Evolutionary conservation across 371 early-diverging fungal species (phyloP), one percentile per base, ranked within the genome.

Genomic region (Parasitella parasitica): DNA sequence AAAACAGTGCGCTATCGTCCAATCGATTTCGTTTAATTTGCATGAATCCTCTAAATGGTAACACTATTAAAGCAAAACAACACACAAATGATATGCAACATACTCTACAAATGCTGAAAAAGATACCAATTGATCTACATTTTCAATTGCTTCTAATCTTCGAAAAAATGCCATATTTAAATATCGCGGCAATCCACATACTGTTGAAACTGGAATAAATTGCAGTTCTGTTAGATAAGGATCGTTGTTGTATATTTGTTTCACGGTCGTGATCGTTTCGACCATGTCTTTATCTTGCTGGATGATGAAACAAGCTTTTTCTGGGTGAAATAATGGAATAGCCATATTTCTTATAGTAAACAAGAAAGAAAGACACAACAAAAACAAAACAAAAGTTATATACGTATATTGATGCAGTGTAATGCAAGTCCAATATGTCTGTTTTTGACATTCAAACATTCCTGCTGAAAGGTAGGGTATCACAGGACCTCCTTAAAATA

Each of bases 131-230:
- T 18, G 28, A 28, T 61, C 41, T 13, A 32, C 22, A 34, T 38
- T 57, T 35, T 61, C 57, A 51, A 69, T 56, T 1, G 49, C 59
- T 43, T 76, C 73, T 15, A 82, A 57, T 48, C 76, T 72, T n/a
- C 84, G 77, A 66, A 87, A 89, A 53, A 90, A 63, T 1, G 84
- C 82, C 34, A 85, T 57, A 58, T 81, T 87, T 72, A 90, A 71
- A 55, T 84, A 89, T 16, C 83, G 71, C 13, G 88, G 86, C 34
- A 90, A 57, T 4, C 71, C 78, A 57, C 84, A 84, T 20, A 78
- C 79, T 54, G 80, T 70, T 20, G 85, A 81, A 7, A 90, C 81
- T 4, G 77, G 63, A 18, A 82, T 67, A 59, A 88, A 86, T 3
- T 77, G 71, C 0, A 66, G 59, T 64, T 83, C 85, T n/a, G 69